These are phyloP conservation scores for Lotmaria passim DNA, from an alignment of 208 protist genomes.

Conservation along the genomic window DNA sequence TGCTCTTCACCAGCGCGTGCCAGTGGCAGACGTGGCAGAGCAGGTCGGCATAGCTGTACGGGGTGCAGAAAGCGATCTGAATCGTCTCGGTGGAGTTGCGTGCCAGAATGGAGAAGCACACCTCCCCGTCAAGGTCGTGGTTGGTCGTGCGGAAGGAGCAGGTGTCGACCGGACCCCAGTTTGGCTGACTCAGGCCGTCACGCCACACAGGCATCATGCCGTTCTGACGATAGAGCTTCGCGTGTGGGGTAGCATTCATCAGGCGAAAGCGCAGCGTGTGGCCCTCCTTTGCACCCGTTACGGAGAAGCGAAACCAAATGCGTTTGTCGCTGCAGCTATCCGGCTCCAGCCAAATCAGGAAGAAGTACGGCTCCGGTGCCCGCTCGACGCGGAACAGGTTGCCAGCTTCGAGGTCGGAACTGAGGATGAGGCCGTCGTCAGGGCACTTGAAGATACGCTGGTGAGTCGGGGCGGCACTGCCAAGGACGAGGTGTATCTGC, in stretches of 20 bases:
- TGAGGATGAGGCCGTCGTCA: slow-evolving; percentile 62
- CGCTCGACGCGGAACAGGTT: slow-evolving; percentile 86
- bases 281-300: slow-evolving; percentile 51
- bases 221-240: slow-evolving; percentile 80
- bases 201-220: slow-evolving; percentile 86
- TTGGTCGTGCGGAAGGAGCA: slow-evolving; percentile 78
- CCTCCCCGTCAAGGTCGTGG: slow-evolving; percentile 61
- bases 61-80: slow-evolving; percentile 85
- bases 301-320: slow-evolving; percentile 89
- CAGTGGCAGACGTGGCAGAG: slow-evolving; percentile 86
- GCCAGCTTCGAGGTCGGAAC: slow-evolving; percentile 76
- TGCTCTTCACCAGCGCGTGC: slow-evolving; percentile 69
- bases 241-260: slow-evolving; percentile 79
- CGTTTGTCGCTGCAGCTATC: slow-evolving; percentile 77
- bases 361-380: slow-evolving; percentile 34
- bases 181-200: slow-evolving; percentile 40
- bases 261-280: slow-evolving; percentile 61
- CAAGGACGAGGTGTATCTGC: slow-evolving; percentile 74
- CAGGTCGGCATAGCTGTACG: slow-evolving; percentile 88
- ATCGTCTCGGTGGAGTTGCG: slow-evolving; percentile 61
- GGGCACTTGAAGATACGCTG: slow-evolving; percentile 63
- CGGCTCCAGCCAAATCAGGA: slow-evolving; percentile 83
- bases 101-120: slow-evolving; percentile 68
- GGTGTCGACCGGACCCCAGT: slow-evolving; percentile 74
- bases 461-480: slow-evolving; percentile 61